Evolutionary conservation across 2,329 filamentous ascomycete genomes (phyloP).

Genomic region (Ceratocystis colombiana): DNA sequence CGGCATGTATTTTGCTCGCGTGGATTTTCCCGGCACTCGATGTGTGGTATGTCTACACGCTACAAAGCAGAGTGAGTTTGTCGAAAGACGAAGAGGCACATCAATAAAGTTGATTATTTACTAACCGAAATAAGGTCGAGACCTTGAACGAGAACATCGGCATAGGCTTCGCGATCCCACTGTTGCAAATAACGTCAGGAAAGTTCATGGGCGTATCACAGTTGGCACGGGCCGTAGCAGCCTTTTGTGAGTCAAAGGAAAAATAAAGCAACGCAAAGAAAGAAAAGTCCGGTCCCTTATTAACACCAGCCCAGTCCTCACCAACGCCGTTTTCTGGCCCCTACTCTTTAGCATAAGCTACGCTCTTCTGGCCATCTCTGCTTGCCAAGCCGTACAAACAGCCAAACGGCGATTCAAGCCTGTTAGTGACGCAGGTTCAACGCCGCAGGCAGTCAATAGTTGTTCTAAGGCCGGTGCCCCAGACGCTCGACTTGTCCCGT

Average conservation of each 20-base stretch:
- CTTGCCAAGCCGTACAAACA: constrained; percentile 1
- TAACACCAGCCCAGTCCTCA: constrained; percentile 30
- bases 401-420: too few relatives aligned
- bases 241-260: constrained; percentile 35
- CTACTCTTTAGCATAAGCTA: constrained; percentile 23
- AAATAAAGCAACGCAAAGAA: not conserved
- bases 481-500: not conserved
- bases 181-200: constrained; percentile 38
- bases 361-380: constrained; percentile 31
- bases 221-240: constrained; percentile 38
- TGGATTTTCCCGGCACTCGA: constrained; percentile 27
- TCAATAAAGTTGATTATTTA: not conserved
- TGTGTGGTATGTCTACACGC: constrained; percentile 29
- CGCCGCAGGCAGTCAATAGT: not conserved
- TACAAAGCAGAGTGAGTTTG: not conserved
- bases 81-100: too few relatives aligned
- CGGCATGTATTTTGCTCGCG: not conserved
- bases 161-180: constrained; percentile 42
- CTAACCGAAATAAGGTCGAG: constrained; percentile 37
- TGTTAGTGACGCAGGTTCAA: not conserved
- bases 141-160: constrained; percentile 44
- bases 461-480: not conserved
- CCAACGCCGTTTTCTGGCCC: constrained; percentile 34
- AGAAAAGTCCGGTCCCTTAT: not conserved
- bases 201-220: constrained; percentile 31